Percentiles rank a stretch among this genome's conserved stretches.
Conservation (phyloP, 176 grass and related monocot species). For the Chloris gayana region DNA sequence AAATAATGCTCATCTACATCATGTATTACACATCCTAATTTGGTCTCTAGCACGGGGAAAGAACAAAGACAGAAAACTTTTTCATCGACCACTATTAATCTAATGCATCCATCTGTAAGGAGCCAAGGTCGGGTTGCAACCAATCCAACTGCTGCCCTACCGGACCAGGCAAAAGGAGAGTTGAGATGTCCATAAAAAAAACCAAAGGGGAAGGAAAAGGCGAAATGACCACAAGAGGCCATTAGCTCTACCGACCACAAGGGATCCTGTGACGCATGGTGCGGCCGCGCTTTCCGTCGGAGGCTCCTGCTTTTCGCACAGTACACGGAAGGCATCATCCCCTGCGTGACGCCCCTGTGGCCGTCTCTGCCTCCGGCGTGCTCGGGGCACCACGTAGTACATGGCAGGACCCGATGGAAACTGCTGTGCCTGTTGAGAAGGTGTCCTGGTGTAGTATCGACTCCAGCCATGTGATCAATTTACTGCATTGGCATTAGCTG, state of each 20-base stretch:
- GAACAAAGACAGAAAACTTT: background rate
- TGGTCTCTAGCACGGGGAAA: background rate
- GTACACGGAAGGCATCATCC: constrained; percentile 46
- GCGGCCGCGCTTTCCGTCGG: background rate
- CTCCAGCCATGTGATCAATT: background rate
- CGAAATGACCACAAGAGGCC: background rate
- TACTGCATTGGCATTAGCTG: background rate
- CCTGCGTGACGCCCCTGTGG: constrained; percentile 25
- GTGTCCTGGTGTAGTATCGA: background rate
- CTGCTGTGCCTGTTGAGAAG: no score
- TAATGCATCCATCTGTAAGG: background rate
- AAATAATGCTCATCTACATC: background rate
- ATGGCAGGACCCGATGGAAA: background rate
- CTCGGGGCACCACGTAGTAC: background rate
- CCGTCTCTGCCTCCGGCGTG: background rate
- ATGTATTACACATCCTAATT: background rate
- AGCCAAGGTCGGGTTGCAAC: background rate
- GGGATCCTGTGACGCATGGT: background rate
- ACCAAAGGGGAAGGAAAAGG: background rate
- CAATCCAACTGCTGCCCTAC: background rate
- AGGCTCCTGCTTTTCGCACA: background rate
- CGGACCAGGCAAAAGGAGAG: background rate
- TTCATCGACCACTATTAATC: background rate
- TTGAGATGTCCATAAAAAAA: background rate
- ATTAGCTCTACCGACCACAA: background rate